Evolutionary conservation across 306 rosid species (phyloP).

Genomic region (Prunus mira): DNA sequence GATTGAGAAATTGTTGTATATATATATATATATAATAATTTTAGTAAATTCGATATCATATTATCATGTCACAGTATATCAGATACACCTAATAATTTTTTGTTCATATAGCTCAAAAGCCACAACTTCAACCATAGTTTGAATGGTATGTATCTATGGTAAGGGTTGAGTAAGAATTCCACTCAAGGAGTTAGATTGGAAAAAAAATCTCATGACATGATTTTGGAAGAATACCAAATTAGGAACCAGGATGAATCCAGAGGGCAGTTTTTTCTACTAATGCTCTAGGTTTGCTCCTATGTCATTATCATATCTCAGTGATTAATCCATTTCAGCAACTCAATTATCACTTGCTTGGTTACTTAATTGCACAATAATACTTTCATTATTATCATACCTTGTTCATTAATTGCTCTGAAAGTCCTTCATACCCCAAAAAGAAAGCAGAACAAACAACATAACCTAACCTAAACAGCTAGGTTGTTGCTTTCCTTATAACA

Average conservation of each 20-base stretch:
- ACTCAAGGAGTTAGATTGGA: background rate
- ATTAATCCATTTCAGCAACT: background rate
- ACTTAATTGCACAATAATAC: background rate
- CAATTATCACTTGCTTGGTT: background rate
- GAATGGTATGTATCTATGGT: too few species aligned
- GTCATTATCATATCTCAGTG: background rate
- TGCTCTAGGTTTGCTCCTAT: background rate
- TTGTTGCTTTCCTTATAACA: background rate
- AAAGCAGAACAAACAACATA: background rate
- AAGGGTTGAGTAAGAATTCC: too few species aligned
- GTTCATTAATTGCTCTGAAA: background rate
- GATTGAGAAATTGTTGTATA: too few species aligned
- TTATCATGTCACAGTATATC: background rate
- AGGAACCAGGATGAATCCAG: background rate
- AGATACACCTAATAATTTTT: background rate
- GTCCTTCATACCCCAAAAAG: background rate
- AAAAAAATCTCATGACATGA: background rate
- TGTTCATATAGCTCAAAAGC: background rate
- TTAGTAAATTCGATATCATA: background rate
- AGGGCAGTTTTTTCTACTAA: background rate
- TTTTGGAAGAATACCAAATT: background rate
- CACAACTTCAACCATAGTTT: background rate
- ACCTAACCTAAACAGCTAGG: background rate
- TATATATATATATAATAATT: background rate
- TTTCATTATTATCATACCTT: background rate